Conservation (phyloP, 1,284 basidiomycete genomes). For the Boletus smithii region DNA sequence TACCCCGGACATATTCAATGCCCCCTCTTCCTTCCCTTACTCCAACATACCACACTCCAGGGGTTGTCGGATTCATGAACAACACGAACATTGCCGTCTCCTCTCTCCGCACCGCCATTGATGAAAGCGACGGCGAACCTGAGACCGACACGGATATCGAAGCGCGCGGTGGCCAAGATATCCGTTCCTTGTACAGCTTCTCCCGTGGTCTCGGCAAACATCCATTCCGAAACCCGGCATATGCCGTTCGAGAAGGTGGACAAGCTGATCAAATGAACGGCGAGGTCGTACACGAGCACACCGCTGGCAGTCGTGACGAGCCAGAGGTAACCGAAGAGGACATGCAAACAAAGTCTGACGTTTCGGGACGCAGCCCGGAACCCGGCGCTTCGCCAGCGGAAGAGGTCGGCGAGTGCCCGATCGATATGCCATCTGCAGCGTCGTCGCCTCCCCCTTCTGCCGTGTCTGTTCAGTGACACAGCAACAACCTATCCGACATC, state of each 20-base stretch:
- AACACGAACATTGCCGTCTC: slow-evolving; percentile 39
- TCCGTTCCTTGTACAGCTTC: slow-evolving; percentile 36
- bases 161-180: slow-evolving; percentile 24
- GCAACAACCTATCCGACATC: slow-evolving; percentile 8
- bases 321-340: slow-evolving; percentile 11
- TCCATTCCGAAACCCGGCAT: slow-evolving; percentile 24
- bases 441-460: slow-evolving; percentile 33
- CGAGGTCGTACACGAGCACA: slow-evolving; percentile 19
- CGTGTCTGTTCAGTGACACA: slow-evolving; percentile 27
- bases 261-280: slow-evolving; percentile 24
- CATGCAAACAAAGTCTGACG: slow-evolving; percentile 16
- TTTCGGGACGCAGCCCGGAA: slow-evolving; percentile 18
- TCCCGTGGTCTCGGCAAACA: slow-evolving; percentile 32
- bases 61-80: slow-evolving; percentile 29
- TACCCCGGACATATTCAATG: slow-evolving; percentile 34
- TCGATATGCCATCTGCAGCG: slow-evolving; percentile 29
- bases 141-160: slow-evolving; percentile 36
- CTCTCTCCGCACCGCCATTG: slow-evolving; percentile 37
- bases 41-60: slow-evolving; percentile 30
- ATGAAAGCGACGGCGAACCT: slow-evolving; percentile 35
- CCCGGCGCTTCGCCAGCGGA: slow-evolving; percentile 23
- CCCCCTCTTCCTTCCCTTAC: slow-evolving; percentile 33
- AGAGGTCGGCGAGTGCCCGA: slow-evolving; percentile 19
- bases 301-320: slow-evolving; percentile 12
- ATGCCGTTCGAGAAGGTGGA: slow-evolving; percentile 25